These are phyloP conservation scores for Kodamaea fukazawae DNA, from an alignment of 805 yeast genomes.

Conservation along the genomic window DNA sequence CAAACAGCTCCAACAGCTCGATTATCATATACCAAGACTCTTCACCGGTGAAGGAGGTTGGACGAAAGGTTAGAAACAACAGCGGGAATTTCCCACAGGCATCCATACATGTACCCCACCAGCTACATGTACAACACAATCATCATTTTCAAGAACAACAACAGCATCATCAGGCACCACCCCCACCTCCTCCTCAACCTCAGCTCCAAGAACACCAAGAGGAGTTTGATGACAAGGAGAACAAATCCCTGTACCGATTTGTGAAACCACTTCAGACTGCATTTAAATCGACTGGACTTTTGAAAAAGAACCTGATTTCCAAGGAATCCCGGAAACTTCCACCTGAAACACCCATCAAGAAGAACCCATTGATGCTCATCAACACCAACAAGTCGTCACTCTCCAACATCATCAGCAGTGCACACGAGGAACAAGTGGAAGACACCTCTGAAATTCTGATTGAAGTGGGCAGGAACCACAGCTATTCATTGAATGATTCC, in stretches of 20 bases:
- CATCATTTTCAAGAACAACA: not conserved
- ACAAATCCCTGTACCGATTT: constrained; percentile 49
- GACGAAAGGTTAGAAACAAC: constrained; percentile 4
- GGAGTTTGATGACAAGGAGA: constrained; percentile 36
- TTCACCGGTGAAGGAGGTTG: constrained; percentile 7
- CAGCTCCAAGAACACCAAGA: constrained; percentile 13
- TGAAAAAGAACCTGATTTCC: constrained; percentile 45
- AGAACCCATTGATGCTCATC: constrained; percentile 37
- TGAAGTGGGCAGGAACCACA: constrained; percentile 38
- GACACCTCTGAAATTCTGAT: constrained; percentile 31
- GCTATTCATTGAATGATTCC: constrained; percentile 29
- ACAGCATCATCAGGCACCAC: constrained; percentile 42
- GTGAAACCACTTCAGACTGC: constrained; percentile 87
- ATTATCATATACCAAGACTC: constrained; percentile 26
- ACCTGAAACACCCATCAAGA: constrained; percentile 45
- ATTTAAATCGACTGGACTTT: constrained; percentile 69
- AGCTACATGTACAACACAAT: not conserved
- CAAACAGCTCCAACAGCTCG: constrained; percentile 19
- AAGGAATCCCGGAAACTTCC: constrained; percentile 29
- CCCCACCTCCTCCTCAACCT: constrained; percentile 33
- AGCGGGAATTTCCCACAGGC: constrained; percentile 3
- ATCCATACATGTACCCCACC: constrained; percentile 1
- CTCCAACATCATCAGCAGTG: constrained; percentile 18
- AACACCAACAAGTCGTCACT: constrained; percentile 21
- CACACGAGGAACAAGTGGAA: constrained; percentile 18